Conservation (phyloP, 2,329 filamentous ascomycete species). For the Fusarium pseudoanthophilum region DNA sequence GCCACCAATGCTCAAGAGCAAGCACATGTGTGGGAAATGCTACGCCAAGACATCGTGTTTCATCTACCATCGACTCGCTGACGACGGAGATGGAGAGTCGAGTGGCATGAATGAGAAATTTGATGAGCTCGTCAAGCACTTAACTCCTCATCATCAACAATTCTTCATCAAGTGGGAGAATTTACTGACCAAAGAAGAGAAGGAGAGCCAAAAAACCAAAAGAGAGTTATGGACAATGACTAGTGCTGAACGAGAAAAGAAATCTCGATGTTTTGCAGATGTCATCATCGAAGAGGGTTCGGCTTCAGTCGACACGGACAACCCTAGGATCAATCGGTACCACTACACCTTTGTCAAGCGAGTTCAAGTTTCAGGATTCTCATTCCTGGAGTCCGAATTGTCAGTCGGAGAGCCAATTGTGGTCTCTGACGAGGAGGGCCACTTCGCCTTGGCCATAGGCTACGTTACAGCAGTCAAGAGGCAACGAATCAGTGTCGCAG, state of each 20-base stretch:
- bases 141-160: slow-evolving; percentile 77
- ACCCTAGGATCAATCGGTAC: slow-evolving; percentile 89
- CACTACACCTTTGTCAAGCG: slow-evolving; percentile 86
- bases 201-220: slow-evolving; percentile 85
- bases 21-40: slow-evolving; percentile 84
- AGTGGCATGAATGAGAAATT: slow-evolving; percentile 87
- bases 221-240: slow-evolving; percentile 97
- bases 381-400: slow-evolving; percentile 92
- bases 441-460: slow-evolving; percentile 93
- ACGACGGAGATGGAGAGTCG: slow-evolving; percentile 82
- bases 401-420: slow-evolving; percentile 90
- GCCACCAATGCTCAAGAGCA: slow-evolving; percentile 85
- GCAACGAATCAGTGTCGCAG: slow-evolving; percentile 83
- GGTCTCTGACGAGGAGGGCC: slow-evolving; percentile 93
- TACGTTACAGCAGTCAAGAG: slow-evolving; percentile 84
- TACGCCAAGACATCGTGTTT: slow-evolving; percentile 94
- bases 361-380: slow-evolving; percentile 70
- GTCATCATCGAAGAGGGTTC: slow-evolving; percentile 85
- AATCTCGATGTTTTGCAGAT: slow-evolving; percentile 89
- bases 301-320: slow-evolving; percentile 73
- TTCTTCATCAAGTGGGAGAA: slow-evolving; percentile 98
- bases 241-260: slow-evolving; percentile 85
- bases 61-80: slow-evolving; percentile 89
- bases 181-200: slow-evolving; percentile 93
- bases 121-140: slow-evolving; percentile 79